These are phyloP conservation scores for Scytalidium lignicola DNA, from an alignment of 2,329 filamentous ascomycete genomes.

Conservation along the genomic window DNA sequence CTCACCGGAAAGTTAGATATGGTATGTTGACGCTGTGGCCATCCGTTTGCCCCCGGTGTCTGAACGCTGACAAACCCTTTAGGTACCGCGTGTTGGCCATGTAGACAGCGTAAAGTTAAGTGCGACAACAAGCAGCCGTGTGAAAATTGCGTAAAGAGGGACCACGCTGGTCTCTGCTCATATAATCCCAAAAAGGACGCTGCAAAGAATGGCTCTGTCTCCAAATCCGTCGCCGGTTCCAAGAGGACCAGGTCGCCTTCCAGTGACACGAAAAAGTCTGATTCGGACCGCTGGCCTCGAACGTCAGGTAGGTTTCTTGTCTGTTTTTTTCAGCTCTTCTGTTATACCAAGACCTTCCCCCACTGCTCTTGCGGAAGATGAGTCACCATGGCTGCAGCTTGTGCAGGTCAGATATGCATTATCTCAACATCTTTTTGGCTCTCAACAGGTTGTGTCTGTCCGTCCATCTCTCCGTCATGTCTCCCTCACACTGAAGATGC, in stretches of 20 bases:
- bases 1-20: conserved; percentile 63
- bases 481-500: neutral
- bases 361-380: neutral
- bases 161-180: conserved; percentile 59
- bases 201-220: conserved; percentile 9
- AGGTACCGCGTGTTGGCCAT: conserved; percentile 53
- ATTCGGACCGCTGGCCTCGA: conserved; percentile 26
- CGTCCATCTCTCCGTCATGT: neutral
- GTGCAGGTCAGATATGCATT: neutral
- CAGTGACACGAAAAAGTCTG: conserved; percentile 22
- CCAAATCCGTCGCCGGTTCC: conserved; percentile 14
- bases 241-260: conserved; percentile 23
- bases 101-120: conserved; percentile 63
- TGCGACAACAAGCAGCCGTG: conserved; percentile 65
- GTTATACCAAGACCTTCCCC: neutral
- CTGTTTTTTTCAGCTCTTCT: neutral
- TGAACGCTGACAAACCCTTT: conserved; percentile 7
- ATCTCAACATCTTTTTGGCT: neutral
- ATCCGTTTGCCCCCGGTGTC: neutral
- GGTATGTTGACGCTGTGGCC: conserved; percentile 35
- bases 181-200: conserved; percentile 55
- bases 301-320: conserved; percentile 21
- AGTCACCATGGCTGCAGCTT: neutral
- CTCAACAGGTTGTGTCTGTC: neutral
- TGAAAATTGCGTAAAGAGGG: conserved; percentile 62